Conservation (phyloP, 2,329 filamentous ascomycete genomes). For the Sporothrix brasiliensis region DNA sequence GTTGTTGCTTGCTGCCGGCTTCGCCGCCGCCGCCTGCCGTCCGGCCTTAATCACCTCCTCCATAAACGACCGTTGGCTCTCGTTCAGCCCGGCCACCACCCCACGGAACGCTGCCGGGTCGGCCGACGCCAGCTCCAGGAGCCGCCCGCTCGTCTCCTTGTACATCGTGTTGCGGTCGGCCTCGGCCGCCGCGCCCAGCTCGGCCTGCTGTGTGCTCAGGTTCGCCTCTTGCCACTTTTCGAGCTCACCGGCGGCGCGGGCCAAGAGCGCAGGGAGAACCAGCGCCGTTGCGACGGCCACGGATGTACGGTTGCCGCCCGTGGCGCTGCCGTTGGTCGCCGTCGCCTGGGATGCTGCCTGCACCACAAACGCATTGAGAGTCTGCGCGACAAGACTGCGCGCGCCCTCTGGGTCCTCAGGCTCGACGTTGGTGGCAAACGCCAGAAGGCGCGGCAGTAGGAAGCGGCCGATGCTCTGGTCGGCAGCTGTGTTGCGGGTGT, state of each 20-base stretch:
- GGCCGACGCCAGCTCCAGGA: constrained; percentile 78
- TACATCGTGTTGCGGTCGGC: constrained; percentile 59
- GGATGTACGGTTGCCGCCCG: constrained; percentile 48
- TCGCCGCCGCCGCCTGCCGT: constrained; percentile 45
- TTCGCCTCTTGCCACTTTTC: constrained; percentile 48
- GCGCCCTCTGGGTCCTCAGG: constrained; percentile 80
- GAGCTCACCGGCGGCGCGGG: constrained; percentile 61
- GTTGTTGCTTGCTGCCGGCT: constrained; percentile 41
- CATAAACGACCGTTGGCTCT: constrained; percentile 72
- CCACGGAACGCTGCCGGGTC: constrained; percentile 74
- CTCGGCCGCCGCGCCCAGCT: constrained; percentile 15
- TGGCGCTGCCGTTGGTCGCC: neutral
- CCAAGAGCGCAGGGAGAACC: constrained; percentile 75
- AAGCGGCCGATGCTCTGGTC: constrained; percentile 75
- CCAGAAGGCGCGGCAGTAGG: constrained; percentile 72
- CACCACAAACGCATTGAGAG: constrained; percentile 71
- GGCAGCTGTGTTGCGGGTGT: constrained; percentile 62
- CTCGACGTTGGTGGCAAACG: constrained; percentile 70
- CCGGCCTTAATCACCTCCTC: constrained; percentile 77
- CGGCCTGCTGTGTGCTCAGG: constrained; percentile 38
- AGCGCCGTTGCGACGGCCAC: constrained; percentile 69
- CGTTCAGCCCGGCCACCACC: constrained; percentile 71
- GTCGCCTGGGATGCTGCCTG: constrained; percentile 36
- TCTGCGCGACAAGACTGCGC: constrained; percentile 70
- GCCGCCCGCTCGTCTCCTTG: constrained; percentile 70